Evolutionary conservation across 129 eudicot genomes (phyloP), one percentile per base, ranked within the genome.

Genomic region (Artemisia tridentata): DNA sequence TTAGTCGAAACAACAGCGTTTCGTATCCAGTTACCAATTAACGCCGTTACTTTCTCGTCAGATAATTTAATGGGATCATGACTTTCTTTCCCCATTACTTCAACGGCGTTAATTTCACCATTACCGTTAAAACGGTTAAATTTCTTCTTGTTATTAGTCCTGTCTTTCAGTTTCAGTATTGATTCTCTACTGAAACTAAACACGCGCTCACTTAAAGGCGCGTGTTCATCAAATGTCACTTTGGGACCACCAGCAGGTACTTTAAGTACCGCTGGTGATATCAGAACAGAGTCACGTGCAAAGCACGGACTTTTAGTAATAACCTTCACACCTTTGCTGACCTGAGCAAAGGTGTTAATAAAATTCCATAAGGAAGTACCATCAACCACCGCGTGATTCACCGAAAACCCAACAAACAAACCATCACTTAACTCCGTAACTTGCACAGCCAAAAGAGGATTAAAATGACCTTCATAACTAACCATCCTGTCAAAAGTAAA

Each of bases 281-380:
- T 76, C 58, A 91, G 20, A 4, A 86, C 76, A 3, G 96, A 88
- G 0, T 91, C 85, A 0, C 97, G 88, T 10, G 49, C 23, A 8
- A 91, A 91, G 20, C 75, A 80, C 13, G 96, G 90, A 12, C 50
- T 17, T 65, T 45, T 80, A 14, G 84, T 55, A 13, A 84, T 72
- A 67, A 46, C 76, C 55, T 75, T 78, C 4, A 53, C 77, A 1
- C 90, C 97, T 45, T 77, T 73, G 34, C 87, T 81, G 15, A 88
- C 68, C 65, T 86, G 92, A 0, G 97, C 96, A 15, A 82, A 91
- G 0, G 85, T 73, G 34, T 91, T 91, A 67, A 91, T 86, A 72
- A 91, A 91, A 8, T 91, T 84, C 97, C 97, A 91, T 10, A 88
- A 61, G 0, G 95, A 88, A 0, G 97, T 91, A 1, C 97, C 97